Conservation (phyloP, 73 alveolate species). For the Paramecium bursaria region DNA sequence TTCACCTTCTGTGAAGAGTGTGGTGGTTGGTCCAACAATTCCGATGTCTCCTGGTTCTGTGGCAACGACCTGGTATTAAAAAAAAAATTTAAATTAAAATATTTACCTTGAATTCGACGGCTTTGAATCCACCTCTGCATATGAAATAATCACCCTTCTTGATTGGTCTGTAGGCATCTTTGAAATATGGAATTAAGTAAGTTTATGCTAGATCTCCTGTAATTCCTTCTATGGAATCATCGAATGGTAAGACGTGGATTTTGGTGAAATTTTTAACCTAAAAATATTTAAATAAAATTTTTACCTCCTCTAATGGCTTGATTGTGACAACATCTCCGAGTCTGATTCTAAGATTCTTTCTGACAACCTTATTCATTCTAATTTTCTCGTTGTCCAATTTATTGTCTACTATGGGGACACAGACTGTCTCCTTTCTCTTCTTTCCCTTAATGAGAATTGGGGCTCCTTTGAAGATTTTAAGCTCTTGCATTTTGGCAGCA, state of each 20-base stretch:
- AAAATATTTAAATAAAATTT: not conserved
- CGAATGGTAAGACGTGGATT: slow-evolving; percentile 97
- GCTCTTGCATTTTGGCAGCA: slow-evolving; percentile 96
- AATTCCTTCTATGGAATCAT: slow-evolving; percentile 98
- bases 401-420: slow-evolving; percentile 95
- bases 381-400: slow-evolving; percentile 91
- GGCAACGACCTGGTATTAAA: too few relatives aligned
- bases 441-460: slow-evolving; percentile 97
- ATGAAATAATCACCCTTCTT: slow-evolving; percentile 97
- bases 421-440: slow-evolving; percentile 97
- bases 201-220: slow-evolving; percentile 97
- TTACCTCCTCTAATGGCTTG: slow-evolving; percentile 26
- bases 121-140: slow-evolving; percentile 98
- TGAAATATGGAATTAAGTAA: slow-evolving; percentile 97
- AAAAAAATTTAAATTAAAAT: too few relatives aligned
- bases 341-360: slow-evolving; percentile 95
- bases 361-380: slow-evolving; percentile 96
- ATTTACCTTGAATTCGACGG: slow-evolving; percentile 99
- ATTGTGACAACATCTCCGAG: slow-evolving; percentile 85
- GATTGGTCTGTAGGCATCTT: slow-evolving; percentile 98
- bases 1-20: slow-evolving; percentile 97
- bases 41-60: slow-evolving; percentile 98
- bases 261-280: slow-evolving; percentile 93
- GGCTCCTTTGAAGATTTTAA: slow-evolving; percentile 96
- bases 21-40: slow-evolving; percentile 98